phyloP scores from a whole-genome alignment of 768 basidiomycete genomes.

The Jaapia argillacea region DNA sequence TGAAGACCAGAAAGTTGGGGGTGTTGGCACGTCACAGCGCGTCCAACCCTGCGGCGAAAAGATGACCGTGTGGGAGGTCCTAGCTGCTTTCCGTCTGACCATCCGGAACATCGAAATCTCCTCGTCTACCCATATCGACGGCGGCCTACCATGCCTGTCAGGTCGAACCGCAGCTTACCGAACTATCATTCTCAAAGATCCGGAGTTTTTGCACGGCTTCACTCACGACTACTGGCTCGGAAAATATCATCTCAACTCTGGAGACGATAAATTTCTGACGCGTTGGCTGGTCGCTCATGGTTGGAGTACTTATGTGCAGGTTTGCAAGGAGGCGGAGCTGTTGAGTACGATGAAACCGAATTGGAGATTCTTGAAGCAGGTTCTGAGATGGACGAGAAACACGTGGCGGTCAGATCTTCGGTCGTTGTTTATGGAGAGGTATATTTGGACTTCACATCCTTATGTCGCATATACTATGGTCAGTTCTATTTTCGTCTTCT shows the following conservation, averaged over 20 bases:
- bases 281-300: conserved; percentile 95
- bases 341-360: conserved; percentile 94
- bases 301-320: conserved; percentile 91
- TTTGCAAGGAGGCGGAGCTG: conserved; percentile 77
- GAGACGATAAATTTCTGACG: conserved; percentile 91
- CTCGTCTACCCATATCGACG: conserved; percentile 85
- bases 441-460: conserved; percentile 84
- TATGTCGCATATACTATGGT: conserved; percentile 85
- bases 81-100: conserved; percentile 86
- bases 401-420: conserved; percentile 89
- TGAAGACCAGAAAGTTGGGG: conserved; percentile 89
- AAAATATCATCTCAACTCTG: conserved; percentile 91
- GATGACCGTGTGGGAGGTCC: conserved; percentile 94
- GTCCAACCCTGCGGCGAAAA: conserved; percentile 68
- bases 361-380: conserved; percentile 93
- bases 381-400: conserved; percentile 87
- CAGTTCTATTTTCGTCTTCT: conserved; percentile 12
- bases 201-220: conserved; percentile 86
- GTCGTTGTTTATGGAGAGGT: conserved; percentile 79
- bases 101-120: conserved; percentile 93
- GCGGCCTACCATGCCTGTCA: conserved; percentile 84
- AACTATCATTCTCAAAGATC: conserved; percentile 90
- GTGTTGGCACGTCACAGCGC: conserved; percentile 85
- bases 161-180: conserved; percentile 92
- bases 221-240: conserved; percentile 92